A percentile compares a stretch with the other conserved stretches of the same genome.
Evolutionary conservation across 2,329 filamentous ascomycete genomes (phyloP).

Genomic region (Anisogramma anomala): DNA sequence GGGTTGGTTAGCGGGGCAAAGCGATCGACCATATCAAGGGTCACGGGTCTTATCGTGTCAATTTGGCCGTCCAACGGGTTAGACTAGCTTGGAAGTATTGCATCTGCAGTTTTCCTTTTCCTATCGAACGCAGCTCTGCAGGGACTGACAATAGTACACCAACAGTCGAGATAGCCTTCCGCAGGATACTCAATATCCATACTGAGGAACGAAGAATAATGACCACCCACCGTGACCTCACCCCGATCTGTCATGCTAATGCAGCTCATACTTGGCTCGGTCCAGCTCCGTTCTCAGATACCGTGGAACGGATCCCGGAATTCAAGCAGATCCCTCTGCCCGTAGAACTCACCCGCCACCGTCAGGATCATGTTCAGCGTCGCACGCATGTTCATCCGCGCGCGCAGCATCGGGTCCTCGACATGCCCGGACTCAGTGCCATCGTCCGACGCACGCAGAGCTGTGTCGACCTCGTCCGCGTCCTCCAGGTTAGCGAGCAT

Average conservation of each 20-base stretch:
- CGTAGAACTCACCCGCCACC: slow-evolving; percentile 77
- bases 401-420: slow-evolving; percentile 22
- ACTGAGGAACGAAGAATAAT: not conserved
- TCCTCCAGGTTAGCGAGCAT: slow-evolving; percentile 35
- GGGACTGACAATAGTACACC: too few relatives aligned
- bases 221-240: slow-evolving; percentile 7
- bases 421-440: slow-evolving; percentile 77
- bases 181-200: not conserved
- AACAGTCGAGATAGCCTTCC: too few relatives aligned
- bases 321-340: slow-evolving; percentile 74
- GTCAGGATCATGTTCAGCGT: slow-evolving; percentile 89
- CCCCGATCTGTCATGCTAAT: not conserved
- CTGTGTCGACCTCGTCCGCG: slow-evolving; percentile 16
- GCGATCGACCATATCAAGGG: not conserved
- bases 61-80: too few relatives aligned
- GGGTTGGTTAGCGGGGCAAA: not conserved
- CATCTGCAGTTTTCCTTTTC: not conserved
- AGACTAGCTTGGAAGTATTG: too few relatives aligned
- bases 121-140: not conserved
- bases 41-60: not conserved
- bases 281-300: slow-evolving; percentile 22
- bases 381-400: slow-evolving; percentile 45
- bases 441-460: slow-evolving; percentile 34
- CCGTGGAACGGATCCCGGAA: slow-evolving; percentile 53
- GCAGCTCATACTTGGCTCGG: not conserved